Percentiles rank a stretch among this genome's conserved stretches.
Evolutionary conservation across 169 alveolate species (phyloP).

Genomic region (Babesia ovata): DNA sequence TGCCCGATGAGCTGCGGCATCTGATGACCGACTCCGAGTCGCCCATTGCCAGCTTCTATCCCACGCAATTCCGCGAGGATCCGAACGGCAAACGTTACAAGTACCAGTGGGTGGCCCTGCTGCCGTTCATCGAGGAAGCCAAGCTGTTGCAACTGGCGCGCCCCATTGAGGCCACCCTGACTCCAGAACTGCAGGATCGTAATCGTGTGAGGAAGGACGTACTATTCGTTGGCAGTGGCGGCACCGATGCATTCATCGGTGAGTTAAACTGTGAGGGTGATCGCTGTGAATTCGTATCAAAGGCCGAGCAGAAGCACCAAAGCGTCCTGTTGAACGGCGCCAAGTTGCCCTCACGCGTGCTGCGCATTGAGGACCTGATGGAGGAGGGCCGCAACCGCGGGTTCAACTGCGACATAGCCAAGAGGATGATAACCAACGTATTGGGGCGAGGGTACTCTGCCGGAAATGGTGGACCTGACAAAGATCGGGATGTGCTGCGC

Average conservation of each 20-base stretch:
- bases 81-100: constrained; percentile 83
- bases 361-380: constrained; percentile 63
- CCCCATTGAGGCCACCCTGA: constrained; percentile 75
- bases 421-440: constrained; percentile 61
- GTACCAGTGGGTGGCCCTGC: constrained; percentile 86
- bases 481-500: constrained; percentile 22
- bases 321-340: constrained; percentile 58
- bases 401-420: constrained; percentile 66
- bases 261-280: neutral
- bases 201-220: constrained; percentile 64
- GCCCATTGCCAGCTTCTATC: constrained; percentile 80
- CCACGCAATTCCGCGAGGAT: constrained; percentile 79
- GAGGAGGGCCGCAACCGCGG: constrained; percentile 67
- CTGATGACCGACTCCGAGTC: constrained; percentile 76
- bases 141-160: constrained; percentile 69
- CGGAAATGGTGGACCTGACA: neutral
- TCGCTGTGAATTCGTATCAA: constrained; percentile 23
- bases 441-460: neutral
- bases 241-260: constrained; percentile 1
- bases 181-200: constrained; percentile 71
- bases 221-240: constrained; percentile 11
- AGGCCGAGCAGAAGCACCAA: constrained; percentile 29
- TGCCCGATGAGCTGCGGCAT: constrained; percentile 84
- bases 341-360: constrained; percentile 22
- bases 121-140: constrained; percentile 85